Conservation (phyloP, 2,329 filamentous ascomycete species). For the Monilinia aucupariae region DNA sequence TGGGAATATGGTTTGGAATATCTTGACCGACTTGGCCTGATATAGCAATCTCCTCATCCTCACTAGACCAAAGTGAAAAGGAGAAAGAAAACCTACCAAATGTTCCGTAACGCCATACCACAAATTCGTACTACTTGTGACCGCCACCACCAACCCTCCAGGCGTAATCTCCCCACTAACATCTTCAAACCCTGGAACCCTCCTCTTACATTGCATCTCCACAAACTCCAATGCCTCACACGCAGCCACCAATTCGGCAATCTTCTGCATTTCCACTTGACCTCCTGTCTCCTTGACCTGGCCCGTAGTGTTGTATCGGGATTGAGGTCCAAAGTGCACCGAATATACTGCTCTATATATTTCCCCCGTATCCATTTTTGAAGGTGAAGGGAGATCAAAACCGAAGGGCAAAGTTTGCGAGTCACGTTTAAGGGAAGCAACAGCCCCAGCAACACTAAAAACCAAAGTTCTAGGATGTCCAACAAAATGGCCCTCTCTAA, state of each 20-base stretch:
- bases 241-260: conserved; percentile 6
- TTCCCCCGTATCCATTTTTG: neutral
- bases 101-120: conserved; percentile 15
- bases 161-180: neutral
- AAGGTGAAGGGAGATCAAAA: neutral
- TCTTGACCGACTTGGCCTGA: too few relatives aligned
- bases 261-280: conserved; percentile 11
- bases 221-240: conserved; percentile 15
- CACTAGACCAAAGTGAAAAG: too few relatives aligned
- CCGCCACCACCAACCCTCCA: conserved; percentile 3
- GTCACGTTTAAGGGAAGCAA: neutral
- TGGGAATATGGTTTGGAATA: neutral
- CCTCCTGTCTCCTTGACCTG: neutral
- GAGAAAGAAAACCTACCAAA: conserved; percentile 12
- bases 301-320: conserved; percentile 10
- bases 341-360: conserved; percentile 3
- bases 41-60: neutral
- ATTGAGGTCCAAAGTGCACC: conserved; percentile 2
- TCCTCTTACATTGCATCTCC: conserved; percentile 3
- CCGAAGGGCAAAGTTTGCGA: neutral
- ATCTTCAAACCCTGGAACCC: conserved; percentile 6
- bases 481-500: neutral
- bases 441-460: conserved; percentile 7
- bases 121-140: conserved; percentile 16
- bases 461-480: conserved; percentile 12